phyloP scores from a whole-genome alignment of 2,329 filamentous ascomycete genomes.

The Fusarium siculi region DNA sequence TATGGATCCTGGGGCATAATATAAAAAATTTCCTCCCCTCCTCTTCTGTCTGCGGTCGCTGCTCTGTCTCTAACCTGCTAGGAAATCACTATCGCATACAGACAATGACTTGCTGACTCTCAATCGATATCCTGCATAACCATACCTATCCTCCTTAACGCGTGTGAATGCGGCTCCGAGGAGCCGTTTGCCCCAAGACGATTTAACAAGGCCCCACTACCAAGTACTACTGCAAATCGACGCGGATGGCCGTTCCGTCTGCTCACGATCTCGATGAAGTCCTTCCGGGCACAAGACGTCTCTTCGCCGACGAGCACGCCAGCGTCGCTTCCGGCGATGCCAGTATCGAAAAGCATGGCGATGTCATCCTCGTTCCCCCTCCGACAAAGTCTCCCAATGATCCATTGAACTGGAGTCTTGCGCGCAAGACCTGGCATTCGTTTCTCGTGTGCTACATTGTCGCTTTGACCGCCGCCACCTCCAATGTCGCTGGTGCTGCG shows the following conservation, averaged over 20 bases:
- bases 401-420: conserved; percentile 61
- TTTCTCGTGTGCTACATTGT: conserved; percentile 64
- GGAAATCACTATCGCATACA: not conserved
- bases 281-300: conserved; percentile 47
- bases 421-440: conserved; percentile 62
- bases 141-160: conserved; percentile 36
- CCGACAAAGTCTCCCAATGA: conserved; percentile 64
- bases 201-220: conserved; percentile 9
- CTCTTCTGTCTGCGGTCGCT: not conserved
- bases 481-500: conserved; percentile 65
- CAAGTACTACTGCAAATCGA: conserved; percentile 3
- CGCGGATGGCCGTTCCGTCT: conserved; percentile 36
- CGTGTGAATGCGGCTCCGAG: conserved; percentile 36
- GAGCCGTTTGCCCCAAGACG: conserved; percentile 30
- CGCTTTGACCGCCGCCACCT: conserved; percentile 64
- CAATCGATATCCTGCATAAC: conserved; percentile 23
- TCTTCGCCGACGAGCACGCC: conserved; percentile 43
- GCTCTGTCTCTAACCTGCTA: not conserved
- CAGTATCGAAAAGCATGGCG: conserved; percentile 47
- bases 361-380: conserved; percentile 63
- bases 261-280: conserved; percentile 36
- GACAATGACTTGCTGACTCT: conserved; percentile 37
- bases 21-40: conserved; percentile 19
- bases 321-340: conserved; percentile 39
- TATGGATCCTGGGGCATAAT: conserved; percentile 21